phyloP scores from a whole-genome alignment of 441 rosid species.

The Lepidium campestre region DNA sequence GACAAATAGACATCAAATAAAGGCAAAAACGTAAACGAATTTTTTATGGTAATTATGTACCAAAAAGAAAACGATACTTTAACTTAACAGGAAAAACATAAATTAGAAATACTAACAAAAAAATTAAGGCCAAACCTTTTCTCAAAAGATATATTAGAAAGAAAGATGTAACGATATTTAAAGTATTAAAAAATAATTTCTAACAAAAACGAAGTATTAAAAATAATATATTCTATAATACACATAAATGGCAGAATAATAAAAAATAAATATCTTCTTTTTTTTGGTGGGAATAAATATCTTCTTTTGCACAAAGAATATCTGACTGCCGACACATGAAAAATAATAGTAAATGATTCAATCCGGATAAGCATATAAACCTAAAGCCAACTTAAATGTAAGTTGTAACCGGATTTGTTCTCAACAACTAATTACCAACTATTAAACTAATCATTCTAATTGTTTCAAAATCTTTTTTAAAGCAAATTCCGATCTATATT shows the following conservation, averaged over 20 bases:
- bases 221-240: background rate
- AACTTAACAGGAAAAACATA: background rate
- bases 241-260: background rate
- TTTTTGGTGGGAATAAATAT: too few species aligned
- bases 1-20: conserved; percentile 2
- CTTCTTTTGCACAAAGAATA: background rate
- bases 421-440: background rate
- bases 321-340: conserved; percentile 13
- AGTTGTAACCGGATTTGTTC: background rate
- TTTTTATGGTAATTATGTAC: background rate
- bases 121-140: background rate
- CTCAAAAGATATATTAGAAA: background rate
- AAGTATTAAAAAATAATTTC: too few species aligned
- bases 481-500: too few species aligned
- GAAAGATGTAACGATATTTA: background rate
- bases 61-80: background rate
- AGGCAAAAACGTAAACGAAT: background rate
- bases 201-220: background rate
- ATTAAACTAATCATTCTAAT: background rate
- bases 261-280: background rate
- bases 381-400: background rate
- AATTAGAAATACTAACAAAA: background rate
- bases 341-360: background rate
- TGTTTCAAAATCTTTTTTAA: background rate
- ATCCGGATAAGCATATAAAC: background rate